phyloP scores from a whole-genome alignment of 2,329 filamentous ascomycete genomes.

The Rhynchosporium secalis region DNA sequence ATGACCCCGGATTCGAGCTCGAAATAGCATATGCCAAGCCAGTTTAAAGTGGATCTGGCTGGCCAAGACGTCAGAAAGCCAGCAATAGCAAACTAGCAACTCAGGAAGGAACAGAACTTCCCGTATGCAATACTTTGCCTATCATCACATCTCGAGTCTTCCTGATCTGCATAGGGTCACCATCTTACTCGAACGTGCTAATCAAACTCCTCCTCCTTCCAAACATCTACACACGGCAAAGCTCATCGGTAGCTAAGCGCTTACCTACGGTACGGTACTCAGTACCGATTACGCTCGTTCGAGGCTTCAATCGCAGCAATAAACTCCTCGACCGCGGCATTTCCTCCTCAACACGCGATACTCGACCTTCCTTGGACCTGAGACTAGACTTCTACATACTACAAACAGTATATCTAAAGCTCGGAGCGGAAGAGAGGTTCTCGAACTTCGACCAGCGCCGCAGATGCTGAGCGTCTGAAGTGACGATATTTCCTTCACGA shows the following conservation, averaged over 20 bases:
- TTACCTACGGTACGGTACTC: conserved; percentile 44
- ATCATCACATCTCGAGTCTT: no score
- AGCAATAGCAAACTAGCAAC: no score
- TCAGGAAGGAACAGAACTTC: background rate
- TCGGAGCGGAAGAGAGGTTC: background rate
- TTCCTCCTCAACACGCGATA: background rate
- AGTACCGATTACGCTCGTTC: conserved; percentile 56
- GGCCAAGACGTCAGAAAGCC: conserved; percentile 7
- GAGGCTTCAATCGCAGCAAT: background rate
- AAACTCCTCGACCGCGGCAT: conserved; percentile 1
- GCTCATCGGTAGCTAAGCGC: conserved; percentile 12
- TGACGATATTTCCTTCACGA: conserved; percentile 21
- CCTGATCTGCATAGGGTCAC: background rate
- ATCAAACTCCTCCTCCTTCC: no score
- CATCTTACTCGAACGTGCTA: conserved; percentile 3
- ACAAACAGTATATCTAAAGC: conserved; percentile 2
- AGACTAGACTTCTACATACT: background rate
- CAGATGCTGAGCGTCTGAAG: conserved; percentile 24
- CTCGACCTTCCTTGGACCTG: background rate
- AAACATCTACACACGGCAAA: no score
- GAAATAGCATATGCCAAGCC: no score
- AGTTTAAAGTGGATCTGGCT: background rate
- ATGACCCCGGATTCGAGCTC: no score
- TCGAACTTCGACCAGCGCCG: background rate
- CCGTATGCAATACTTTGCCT: no score